Conservation (phyloP, 2,329 filamentous ascomycete genomes). For the Calycina herbarum region DNA sequence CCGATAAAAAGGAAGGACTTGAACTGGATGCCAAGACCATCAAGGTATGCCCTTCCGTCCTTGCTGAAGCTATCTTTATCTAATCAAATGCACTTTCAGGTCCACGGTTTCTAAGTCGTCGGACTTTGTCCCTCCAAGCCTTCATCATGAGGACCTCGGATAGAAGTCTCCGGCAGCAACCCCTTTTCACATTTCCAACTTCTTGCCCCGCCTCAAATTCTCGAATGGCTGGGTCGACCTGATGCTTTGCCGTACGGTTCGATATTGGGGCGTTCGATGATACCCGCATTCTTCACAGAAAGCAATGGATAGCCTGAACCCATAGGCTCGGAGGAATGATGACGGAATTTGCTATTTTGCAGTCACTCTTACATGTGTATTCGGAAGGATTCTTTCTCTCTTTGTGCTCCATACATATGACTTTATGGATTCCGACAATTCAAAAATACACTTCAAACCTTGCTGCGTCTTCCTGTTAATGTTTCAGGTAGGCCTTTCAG, state of each 20-base stretch:
- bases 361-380: constrained; percentile 25
- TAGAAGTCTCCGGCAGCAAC: constrained; percentile 32
- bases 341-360: constrained; percentile 21
- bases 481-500: background rate
- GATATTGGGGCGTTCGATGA: constrained; percentile 38
- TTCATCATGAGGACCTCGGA: constrained; percentile 35
- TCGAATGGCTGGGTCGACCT: constrained; percentile 32
- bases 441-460: constrained; percentile 6
- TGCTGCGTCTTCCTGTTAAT: background rate
- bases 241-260: constrained; percentile 30
- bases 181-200: constrained; percentile 26
- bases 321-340: constrained; percentile 21
- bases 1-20: constrained; percentile 92
- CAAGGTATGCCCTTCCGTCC: constrained; percentile 60
- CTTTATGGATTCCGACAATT: constrained; percentile 26
- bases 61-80: background rate
- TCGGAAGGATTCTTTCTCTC: constrained; percentile 19
- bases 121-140: constrained; percentile 39
- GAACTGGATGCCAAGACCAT: constrained; percentile 95
- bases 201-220: constrained; percentile 34
- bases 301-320: constrained; percentile 29
- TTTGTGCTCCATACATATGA: constrained; percentile 26
- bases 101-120: constrained; percentile 63
- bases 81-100: constrained; percentile 37
- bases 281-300: constrained; percentile 39